Base-by-base conservation (phyloP, 2,329 filamentous ascomycete species). In the Cercospora canescens region DNA sequence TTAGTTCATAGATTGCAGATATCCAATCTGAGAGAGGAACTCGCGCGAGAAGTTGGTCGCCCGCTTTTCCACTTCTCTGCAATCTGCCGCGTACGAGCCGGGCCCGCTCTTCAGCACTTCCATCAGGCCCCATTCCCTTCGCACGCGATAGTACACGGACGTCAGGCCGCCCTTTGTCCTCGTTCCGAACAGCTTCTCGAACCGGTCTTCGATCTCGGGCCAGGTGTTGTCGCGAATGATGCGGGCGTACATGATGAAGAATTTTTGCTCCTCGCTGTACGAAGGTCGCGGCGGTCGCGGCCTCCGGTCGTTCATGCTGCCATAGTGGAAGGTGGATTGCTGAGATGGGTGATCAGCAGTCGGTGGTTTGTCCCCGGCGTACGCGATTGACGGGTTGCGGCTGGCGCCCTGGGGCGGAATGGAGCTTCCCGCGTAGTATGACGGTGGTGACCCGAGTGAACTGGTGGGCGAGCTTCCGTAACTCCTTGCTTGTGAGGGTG, bases 261-360 rank as follows among this genome's bases (percentile, higher is more conserved):
- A 77, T 60, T 75, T 74, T 65, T 76, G 74, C 65, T 77, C 75
- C 35, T 77, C 75, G 58, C 70, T 76, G 69, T 77, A 77, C 7
- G 73, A 70, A 1, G 73, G 73, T 24, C 74, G 67, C 8, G 74
- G 72, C 4, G 74, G 62, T 41, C 73, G 71, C 28, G 71, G 72
- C 26, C 60, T 69, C 21, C 69, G 67, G 57, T 64, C 65, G 34
- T 50, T 54, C 60, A 62, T 55, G 60, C 48, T 41, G 32, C 48
- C 35, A 14, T 62, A 34, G 16, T 50, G 35, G 34, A 50, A 62
- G 14, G 45, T 32, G 30, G 45, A 21, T 28, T 35, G 41, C 16
- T 41, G 56, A 7, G 56, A 24, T 12, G 6, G 41, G 16, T 59
- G 56, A 48, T 37, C 18, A 18, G 35, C n/a, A 56, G 48, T 28